Conservation (phyloP, 305 asterid genomes). For the Plantago rigida region DNA sequence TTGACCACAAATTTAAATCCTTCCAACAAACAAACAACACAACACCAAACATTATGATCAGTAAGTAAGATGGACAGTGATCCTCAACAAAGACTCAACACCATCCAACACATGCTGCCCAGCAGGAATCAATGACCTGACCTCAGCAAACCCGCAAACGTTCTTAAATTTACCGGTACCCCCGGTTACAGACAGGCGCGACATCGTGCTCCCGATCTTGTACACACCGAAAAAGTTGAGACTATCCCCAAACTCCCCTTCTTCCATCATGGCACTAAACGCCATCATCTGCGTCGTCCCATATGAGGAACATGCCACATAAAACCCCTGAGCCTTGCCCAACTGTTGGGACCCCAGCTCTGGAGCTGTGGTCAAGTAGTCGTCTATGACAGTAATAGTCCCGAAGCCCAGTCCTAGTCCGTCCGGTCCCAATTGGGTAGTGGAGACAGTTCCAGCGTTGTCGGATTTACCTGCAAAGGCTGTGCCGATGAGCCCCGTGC, state of each 20-base stretch:
- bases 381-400: conserved; percentile 76
- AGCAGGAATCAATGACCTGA: conserved; percentile 58
- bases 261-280: conserved; percentile 84
- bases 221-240: conserved; percentile 67
- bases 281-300: conserved; percentile 86
- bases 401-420: conserved; percentile 84
- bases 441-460: conserved; percentile 20
- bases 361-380: conserved; percentile 58
- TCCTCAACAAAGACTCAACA: conserved; percentile 64
- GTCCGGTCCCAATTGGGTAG: conserved; percentile 58
- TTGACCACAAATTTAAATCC: no score
- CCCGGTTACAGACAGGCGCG: conserved; percentile 64
- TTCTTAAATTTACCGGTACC: conserved; percentile 81
- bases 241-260: conserved; percentile 79
- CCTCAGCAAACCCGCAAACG: conserved; percentile 73
- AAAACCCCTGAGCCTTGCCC: conserved; percentile 79
- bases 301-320: conserved; percentile 74
- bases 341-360: conserved; percentile 64
- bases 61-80: conserved; percentile 56
- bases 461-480: conserved; percentile 38
- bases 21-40: background rate
- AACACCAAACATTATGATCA: conserved; percentile 21
- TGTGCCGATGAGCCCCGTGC: conserved; percentile 67
- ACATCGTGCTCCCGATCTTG: conserved; percentile 67
- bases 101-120: conserved; percentile 69